Evolutionary conservation across 2,329 filamentous ascomycete species (phyloP).

Genomic region (Periconia sp.): DNA sequence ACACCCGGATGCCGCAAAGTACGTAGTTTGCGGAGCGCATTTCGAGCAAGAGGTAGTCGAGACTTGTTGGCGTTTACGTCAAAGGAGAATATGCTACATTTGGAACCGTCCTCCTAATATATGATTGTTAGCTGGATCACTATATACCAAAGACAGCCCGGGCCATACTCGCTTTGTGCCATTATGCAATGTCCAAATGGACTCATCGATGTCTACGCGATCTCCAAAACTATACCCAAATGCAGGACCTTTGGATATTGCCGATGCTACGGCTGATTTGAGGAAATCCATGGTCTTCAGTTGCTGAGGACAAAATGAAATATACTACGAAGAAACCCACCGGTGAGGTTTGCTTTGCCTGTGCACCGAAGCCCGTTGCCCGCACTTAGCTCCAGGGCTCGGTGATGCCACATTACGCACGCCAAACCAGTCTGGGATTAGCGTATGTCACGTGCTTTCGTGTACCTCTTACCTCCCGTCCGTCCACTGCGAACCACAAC

Average conservation of each 20-base stretch:
- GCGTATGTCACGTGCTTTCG: background rate
- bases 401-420: background rate
- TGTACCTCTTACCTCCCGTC: background rate
- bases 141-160: constrained; percentile 11
- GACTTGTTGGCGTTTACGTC: constrained; percentile 80
- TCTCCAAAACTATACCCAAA: constrained; percentile 95
- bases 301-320: background rate
- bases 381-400: background rate
- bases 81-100: constrained; percentile 97
- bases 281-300: constrained; percentile 80
- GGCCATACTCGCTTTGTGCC: constrained; percentile 78
- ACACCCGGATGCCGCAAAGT: constrained; percentile 93
- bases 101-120: constrained; percentile 81
- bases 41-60: constrained; percentile 82
- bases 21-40: constrained; percentile 89
- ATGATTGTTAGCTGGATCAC: constrained; percentile 20
- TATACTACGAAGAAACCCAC: too few species aligned
- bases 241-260: constrained; percentile 90
- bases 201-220: constrained; percentile 86
- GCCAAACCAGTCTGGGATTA: background rate
- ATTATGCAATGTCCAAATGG: constrained; percentile 95
- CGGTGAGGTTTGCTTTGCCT: too few species aligned
- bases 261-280: constrained; percentile 95
- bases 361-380: background rate
- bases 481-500: too few species aligned